Conservation (phyloP, 495 filamentous ascomycete genomes). For the Letharia lupina region DNA sequence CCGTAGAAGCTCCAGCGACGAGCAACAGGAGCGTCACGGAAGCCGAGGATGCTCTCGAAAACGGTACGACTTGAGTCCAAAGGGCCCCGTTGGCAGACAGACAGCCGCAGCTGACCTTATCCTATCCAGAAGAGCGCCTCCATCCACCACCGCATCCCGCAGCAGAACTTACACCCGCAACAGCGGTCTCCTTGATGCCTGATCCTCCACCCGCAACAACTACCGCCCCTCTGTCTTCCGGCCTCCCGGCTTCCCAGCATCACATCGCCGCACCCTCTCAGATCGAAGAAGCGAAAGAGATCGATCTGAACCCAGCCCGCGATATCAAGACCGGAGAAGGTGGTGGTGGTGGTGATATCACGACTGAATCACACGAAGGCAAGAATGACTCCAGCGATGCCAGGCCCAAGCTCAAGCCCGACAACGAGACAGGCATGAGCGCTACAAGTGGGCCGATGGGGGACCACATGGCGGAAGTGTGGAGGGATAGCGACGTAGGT, state of each 20-base stretch:
- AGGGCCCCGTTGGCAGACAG: not conserved
- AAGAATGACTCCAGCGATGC: not conserved
- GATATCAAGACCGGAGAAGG: not conserved
- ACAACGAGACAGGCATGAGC: constrained; percentile 21
- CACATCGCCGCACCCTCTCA: constrained; percentile 9
- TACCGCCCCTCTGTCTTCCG: not conserved
- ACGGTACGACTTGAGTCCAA: not conserved
- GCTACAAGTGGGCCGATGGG: constrained; percentile 24
- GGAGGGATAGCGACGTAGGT: constrained; percentile 5
- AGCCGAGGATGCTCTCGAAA: not conserved
- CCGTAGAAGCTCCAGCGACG: constrained; percentile 6
- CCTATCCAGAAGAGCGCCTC: not conserved
- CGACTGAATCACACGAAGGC: not conserved
- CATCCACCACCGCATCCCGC: not conserved
- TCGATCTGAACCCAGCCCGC: constrained; percentile 6
- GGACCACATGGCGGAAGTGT: constrained; percentile 21
- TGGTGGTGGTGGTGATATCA: not conserved
- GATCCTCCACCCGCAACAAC: not conserved
- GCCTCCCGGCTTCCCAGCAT: not conserved
- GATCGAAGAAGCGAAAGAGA: constrained; percentile 10
- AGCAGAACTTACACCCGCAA: not conserved
- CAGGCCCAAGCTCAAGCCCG: not conserved
- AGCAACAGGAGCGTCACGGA: constrained; percentile 1
- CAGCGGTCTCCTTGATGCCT: not conserved
- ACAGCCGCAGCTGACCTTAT: not conserved